A percentile compares a stretch with the other conserved stretches of the same genome.
These are phyloP conservation scores for Lycium barbarum DNA, from an alignment of 257 asterid species.

Conservation along the genomic window DNA sequence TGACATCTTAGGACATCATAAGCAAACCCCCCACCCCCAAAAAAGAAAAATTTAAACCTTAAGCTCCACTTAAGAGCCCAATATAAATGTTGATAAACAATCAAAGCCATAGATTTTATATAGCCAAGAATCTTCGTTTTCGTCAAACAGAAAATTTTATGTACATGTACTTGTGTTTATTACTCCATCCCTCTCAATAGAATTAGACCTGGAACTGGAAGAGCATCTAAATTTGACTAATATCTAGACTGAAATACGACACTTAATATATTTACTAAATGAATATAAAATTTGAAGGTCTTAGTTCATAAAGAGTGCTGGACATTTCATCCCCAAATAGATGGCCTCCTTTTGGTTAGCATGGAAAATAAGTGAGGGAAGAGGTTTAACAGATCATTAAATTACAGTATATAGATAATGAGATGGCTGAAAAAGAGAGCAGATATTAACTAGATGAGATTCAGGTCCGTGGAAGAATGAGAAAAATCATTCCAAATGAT, in stretches of 20 bases:
- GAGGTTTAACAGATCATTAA: background rate
- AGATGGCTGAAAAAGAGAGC: background rate
- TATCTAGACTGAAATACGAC: background rate
- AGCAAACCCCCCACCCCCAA: background rate
- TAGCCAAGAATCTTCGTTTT: background rate
- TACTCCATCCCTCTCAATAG: background rate
- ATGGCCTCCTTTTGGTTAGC: background rate
- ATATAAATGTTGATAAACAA: background rate
- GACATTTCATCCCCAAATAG: background rate
- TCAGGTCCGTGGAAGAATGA: constrained; percentile 2
- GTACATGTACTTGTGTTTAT: background rate
- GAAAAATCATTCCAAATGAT: background rate
- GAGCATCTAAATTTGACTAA: background rate
- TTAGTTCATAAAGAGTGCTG: background rate
- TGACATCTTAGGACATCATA: background rate
- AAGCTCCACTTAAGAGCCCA: background rate
- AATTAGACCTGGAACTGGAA: constrained; percentile 15
- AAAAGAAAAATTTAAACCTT: constrained; percentile 2
- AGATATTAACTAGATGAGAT: background rate
- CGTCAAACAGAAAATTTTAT: background rate
- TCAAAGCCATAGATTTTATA: background rate
- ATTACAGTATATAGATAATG: background rate
- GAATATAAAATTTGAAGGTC: background rate
- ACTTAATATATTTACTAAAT: background rate
- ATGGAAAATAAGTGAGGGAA: background rate